Evolutionary conservation across 176 grass and related monocot genomes (phyloP).

Genomic region (Juncus effusus): DNA sequence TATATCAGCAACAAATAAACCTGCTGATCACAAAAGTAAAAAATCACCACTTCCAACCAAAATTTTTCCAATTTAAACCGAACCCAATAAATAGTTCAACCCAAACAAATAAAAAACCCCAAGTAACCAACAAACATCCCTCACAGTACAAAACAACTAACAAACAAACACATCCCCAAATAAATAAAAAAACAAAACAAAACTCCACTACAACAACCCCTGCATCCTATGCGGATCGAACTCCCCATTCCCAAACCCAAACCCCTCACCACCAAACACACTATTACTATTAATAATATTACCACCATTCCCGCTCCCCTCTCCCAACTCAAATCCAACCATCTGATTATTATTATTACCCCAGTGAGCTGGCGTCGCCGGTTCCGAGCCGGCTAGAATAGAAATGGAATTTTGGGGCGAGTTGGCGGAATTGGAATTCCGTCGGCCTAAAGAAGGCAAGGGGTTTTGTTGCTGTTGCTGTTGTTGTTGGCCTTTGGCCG

Average conservation of each 20-base stretch:
- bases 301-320: slow-evolving; percentile 6
- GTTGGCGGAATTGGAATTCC: slow-evolving; percentile 39
- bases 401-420: slow-evolving; percentile 35
- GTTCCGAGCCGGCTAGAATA: slow-evolving; percentile 16
- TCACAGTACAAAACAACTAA: too few relatives aligned
- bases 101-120: too few relatives aligned
- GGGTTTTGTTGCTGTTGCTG: background rate
- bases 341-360: slow-evolving; percentile 21
- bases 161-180: background rate
- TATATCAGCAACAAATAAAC: too few relatives aligned
- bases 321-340: slow-evolving; percentile 33
- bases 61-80: too few relatives aligned
- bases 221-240: slow-evolving; percentile 21
- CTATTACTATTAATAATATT: slow-evolving; percentile 2
- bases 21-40: too few relatives aligned
- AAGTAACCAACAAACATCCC: too few relatives aligned
- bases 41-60: too few relatives aligned
- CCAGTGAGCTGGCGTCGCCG: slow-evolving; percentile 35
- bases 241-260: slow-evolving; percentile 29
- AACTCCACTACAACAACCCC: slow-evolving; percentile 36
- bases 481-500: slow-evolving; percentile 55
- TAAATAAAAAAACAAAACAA: slow-evolving; percentile 20
- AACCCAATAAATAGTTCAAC: too few relatives aligned
- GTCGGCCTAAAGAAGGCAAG: slow-evolving; percentile 20
- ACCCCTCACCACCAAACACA: slow-evolving; percentile 41